These are phyloP conservation scores for Tulasnella sp. DNA, from an alignment of 768 basidiomycete genomes.

Conservation along the genomic window DNA sequence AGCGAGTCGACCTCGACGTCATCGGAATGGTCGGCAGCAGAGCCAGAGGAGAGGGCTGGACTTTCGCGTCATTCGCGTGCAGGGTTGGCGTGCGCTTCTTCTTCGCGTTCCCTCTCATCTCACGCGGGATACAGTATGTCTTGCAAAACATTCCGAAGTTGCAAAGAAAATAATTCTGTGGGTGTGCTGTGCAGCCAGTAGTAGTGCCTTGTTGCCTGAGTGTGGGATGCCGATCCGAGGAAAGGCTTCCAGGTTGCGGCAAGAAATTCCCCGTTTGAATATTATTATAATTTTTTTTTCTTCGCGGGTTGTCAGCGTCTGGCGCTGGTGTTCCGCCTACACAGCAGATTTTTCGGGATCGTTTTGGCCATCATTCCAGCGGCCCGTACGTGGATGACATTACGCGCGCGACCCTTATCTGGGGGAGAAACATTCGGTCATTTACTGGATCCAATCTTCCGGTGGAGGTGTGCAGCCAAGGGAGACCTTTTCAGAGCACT, in stretches of 20 bases:
- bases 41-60: no score
- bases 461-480: not conserved
- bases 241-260: not conserved
- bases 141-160: not conserved
- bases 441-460: not conserved
- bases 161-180: no score
- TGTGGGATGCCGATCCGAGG: slow-evolving; percentile 3
- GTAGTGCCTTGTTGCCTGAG: not conserved
- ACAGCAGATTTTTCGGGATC: no score
- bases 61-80: not conserved
- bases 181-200: not conserved
- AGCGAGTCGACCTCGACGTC: not conserved
- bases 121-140: not conserved
- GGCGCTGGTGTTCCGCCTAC: no score
- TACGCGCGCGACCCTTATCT: not conserved
- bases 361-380: no score
- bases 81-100: not conserved
- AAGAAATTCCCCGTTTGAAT: slow-evolving; percentile 1
- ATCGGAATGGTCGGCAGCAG: not conserved
- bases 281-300: not conserved
- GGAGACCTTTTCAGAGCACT: not conserved
- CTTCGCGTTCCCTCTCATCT: not conserved
- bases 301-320: not conserved
- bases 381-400: not conserved
- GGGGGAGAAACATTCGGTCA: not conserved